These are phyloP conservation scores for Trametes sanguinea DNA, from an alignment of 768 basidiomycete species.

Conservation along the genomic window DNA sequence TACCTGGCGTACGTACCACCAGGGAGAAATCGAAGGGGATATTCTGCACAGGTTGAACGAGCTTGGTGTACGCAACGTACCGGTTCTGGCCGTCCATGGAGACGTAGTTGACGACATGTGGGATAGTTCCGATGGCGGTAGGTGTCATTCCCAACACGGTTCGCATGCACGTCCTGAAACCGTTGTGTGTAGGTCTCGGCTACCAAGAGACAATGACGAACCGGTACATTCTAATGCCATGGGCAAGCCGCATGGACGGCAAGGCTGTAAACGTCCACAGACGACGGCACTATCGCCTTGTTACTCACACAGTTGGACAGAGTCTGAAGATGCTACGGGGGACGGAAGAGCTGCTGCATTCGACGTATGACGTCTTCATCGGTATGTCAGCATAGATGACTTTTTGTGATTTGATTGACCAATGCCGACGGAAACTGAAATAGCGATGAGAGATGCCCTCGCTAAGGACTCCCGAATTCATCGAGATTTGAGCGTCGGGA, in stretches of 20 bases:
- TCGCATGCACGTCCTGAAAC: too few relatives aligned
- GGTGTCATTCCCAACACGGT: too few relatives aligned
- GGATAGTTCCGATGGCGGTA: not conserved
- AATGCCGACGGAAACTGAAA: not conserved
- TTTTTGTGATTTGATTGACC: not conserved
- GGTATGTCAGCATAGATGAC: not conserved
- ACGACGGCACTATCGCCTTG: not conserved
- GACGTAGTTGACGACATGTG: not conserved
- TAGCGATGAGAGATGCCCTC: constrained; percentile 9
- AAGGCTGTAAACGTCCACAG: not conserved
- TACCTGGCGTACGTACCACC: not conserved
- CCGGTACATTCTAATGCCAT: not conserved
- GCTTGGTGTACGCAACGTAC: constrained; percentile 5
- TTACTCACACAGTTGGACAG: not conserved
- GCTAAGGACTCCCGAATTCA: constrained; percentile 5
- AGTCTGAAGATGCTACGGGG: not conserved
- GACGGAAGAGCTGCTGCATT: constrained; percentile 8
- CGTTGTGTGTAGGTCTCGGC: not conserved
- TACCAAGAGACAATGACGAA: not conserved
- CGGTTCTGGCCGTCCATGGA: not conserved
- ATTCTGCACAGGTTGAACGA: not conserved
- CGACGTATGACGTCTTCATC: not conserved
- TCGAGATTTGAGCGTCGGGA: constrained; percentile 11
- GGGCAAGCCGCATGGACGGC: not conserved
- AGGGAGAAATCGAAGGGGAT: constrained; percentile 1